These are phyloP conservation scores for Penicillium paxilli DNA, from an alignment of 495 filamentous ascomycete species.

Conservation along the genomic window DNA sequence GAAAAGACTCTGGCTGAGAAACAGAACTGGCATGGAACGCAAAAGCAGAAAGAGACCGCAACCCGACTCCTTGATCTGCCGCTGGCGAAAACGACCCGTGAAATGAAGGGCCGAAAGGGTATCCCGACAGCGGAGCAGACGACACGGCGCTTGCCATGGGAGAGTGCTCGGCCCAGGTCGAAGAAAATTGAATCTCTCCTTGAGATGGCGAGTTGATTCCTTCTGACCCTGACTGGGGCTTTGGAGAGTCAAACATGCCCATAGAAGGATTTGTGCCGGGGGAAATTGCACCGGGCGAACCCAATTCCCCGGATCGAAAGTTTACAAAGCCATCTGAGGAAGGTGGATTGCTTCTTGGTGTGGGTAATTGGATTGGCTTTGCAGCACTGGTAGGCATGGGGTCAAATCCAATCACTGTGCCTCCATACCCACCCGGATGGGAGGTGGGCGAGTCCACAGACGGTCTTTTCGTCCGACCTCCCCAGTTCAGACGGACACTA, in stretches of 20 bases:
- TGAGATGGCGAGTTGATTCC: slow-evolving; percentile 19
- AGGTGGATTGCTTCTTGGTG: slow-evolving; percentile 10
- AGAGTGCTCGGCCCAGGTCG: slow-evolving; percentile 29
- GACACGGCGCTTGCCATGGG: slow-evolving; percentile 14
- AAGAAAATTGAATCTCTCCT: slow-evolving; percentile 13
- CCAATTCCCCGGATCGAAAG: slow-evolving; percentile 8
- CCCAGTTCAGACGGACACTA: slow-evolving; percentile 83
- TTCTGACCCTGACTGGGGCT: slow-evolving; percentile 23
- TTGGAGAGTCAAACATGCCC: slow-evolving; percentile 29
- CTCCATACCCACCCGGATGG: slow-evolving; percentile 32
- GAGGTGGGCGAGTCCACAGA: slow-evolving; percentile 39
- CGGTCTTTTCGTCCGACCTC: slow-evolving; percentile 57
- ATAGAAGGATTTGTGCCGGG: slow-evolving; percentile 14
- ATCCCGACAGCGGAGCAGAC: slow-evolving; percentile 15
- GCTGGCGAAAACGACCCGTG: slow-evolving; percentile 25
- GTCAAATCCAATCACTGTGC: slow-evolving; percentile 23
- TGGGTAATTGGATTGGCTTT: slow-evolving; percentile 9
- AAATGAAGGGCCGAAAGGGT: slow-evolving; percentile 21
- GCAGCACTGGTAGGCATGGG: slow-evolving; percentile 6
- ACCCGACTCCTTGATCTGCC: slow-evolving; percentile 28
- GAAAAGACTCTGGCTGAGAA: slow-evolving; percentile 38
- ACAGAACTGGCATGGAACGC: slow-evolving; percentile 30
- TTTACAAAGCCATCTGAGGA: slow-evolving; percentile 18
- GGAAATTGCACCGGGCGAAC: slow-evolving; percentile 15
- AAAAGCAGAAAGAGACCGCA: slow-evolving; percentile 33